phyloP scores from a whole-genome alignment of 805 yeast species.

The Pichia occidentalis region DNA sequence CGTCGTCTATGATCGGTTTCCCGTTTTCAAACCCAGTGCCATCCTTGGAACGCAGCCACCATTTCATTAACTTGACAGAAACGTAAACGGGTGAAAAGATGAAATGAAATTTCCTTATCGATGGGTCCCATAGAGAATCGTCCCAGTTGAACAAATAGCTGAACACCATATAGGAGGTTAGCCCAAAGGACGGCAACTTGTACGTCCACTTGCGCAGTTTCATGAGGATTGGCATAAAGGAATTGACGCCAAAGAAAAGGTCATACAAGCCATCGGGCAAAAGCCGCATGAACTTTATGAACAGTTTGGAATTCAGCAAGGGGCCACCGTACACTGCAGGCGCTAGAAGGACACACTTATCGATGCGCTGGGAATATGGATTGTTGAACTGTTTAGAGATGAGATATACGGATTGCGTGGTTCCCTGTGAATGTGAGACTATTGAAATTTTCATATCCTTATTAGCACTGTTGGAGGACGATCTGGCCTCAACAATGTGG shows the following conservation, averaged over 20 bases:
- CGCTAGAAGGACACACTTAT: conserved; percentile 68
- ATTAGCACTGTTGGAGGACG: conserved; percentile 42
- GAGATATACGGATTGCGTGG: conserved; percentile 74
- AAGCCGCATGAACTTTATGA: conserved; percentile 55
- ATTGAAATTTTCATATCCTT: conserved; percentile 43
- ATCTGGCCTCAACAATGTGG: no score
- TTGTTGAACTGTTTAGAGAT: conserved; percentile 47
- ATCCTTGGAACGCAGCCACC: conserved; percentile 70
- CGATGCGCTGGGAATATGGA: conserved; percentile 30
- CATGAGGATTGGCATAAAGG: conserved; percentile 76
- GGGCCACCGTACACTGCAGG: conserved; percentile 92
- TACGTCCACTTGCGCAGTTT: conserved; percentile 45
- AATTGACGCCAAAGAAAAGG: conserved; percentile 63
- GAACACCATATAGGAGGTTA: conserved; percentile 72
- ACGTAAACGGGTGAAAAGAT: conserved; percentile 82
- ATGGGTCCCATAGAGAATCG: conserved; percentile 66
- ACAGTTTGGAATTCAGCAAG: conserved; percentile 53
- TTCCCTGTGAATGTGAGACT: conserved; percentile 89
- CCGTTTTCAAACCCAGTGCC: conserved; percentile 39
- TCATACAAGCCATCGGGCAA: conserved; percentile 40
- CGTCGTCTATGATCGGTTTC: conserved; percentile 47
- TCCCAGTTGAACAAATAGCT: conserved; percentile 85
- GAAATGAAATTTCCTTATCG: conserved; percentile 66
- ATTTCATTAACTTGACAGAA: conserved; percentile 73
- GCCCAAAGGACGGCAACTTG: conserved; percentile 48